Evolutionary conservation across 768 basidiomycete species (phyloP).

Genomic region (Psilocybe cyanescens): DNA sequence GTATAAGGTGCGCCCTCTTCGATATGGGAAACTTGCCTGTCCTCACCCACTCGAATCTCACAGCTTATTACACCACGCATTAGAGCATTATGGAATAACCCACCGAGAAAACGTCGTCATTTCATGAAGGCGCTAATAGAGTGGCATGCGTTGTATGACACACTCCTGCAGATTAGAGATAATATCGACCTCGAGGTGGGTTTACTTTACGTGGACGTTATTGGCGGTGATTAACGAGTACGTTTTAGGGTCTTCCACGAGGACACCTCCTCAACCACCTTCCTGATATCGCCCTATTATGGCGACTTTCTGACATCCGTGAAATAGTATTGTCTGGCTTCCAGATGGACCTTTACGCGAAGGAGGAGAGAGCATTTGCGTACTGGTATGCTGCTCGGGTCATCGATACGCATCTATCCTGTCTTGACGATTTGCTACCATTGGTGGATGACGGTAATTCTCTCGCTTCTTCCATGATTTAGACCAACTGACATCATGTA

Average conservation of each 20-base stretch:
- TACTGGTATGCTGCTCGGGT: slow-evolving; percentile 75
- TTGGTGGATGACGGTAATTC: slow-evolving; percentile 41
- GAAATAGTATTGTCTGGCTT: slow-evolving; percentile 79
- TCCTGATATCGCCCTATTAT: slow-evolving; percentile 53
- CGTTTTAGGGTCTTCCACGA: slow-evolving; percentile 31
- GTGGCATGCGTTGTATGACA: slow-evolving; percentile 69
- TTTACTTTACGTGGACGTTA: slow-evolving; percentile 1
- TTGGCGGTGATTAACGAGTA: not conserved
- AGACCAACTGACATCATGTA: slow-evolving; percentile 19
- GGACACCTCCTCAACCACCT: slow-evolving; percentile 43
- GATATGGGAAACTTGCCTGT: not conserved
- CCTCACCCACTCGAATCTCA: not conserved
- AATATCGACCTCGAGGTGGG: slow-evolving; percentile 34
- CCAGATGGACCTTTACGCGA: slow-evolving; percentile 73
- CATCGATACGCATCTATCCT: slow-evolving; percentile 56
- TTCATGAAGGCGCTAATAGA: slow-evolving; percentile 65
- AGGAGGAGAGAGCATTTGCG: slow-evolving; percentile 70
- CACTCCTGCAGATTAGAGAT: slow-evolving; percentile 36
- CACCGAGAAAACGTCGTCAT: slow-evolving; percentile 65
- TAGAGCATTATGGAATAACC: slow-evolving; percentile 69
- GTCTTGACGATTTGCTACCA: slow-evolving; percentile 50
- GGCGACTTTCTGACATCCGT: slow-evolving; percentile 61
- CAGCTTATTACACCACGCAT: slow-evolving; percentile 65
- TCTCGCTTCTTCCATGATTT: not conserved
- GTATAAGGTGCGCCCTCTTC: slow-evolving; percentile 39